phyloP scores from a whole-genome alignment of 2,329 filamentous ascomycete genomes.

The Aspergillus pseudotamarii region DNA sequence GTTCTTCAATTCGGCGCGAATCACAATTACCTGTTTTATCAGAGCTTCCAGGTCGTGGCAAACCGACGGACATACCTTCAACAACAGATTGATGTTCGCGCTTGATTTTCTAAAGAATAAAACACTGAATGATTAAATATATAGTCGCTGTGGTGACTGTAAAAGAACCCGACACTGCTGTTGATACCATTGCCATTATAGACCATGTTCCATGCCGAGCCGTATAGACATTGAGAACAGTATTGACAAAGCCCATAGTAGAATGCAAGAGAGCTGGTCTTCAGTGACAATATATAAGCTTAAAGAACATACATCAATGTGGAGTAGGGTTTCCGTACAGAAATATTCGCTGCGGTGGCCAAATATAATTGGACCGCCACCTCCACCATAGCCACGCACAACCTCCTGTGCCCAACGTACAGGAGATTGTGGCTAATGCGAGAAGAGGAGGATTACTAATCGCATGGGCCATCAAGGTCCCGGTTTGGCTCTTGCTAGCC shows the following conservation, averaged over 20 bases:
- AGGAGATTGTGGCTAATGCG: neutral
- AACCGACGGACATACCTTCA: no score
- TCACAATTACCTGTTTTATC: no score
- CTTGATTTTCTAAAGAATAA: no score
- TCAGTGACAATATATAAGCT: neutral
- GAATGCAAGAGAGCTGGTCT: constrained; percentile 5
- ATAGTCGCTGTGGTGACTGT: neutral
- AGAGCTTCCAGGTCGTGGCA: no score
- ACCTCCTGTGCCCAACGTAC: neutral
- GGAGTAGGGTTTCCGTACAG: neutral
- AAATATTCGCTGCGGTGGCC: neutral
- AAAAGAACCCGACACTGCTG: neutral
- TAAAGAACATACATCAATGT: neutral
- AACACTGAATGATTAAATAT: no score
- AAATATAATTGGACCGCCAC: constrained; percentile 1
- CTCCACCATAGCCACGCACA: constrained; percentile 4
- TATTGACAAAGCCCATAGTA: constrained; percentile 6
- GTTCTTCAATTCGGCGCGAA: no score
- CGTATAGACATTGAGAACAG: constrained; percentile 6
- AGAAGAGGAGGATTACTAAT: constrained; percentile 5
- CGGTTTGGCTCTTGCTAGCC: neutral
- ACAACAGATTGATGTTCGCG: no score
- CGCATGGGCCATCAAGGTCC: neutral
- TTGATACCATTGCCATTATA: constrained; percentile 2
- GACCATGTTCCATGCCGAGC: constrained; percentile 3